phyloP scores from a whole-genome alignment of 2,329 filamentous ascomycete genomes.

The Harringtonia aguacate region DNA sequence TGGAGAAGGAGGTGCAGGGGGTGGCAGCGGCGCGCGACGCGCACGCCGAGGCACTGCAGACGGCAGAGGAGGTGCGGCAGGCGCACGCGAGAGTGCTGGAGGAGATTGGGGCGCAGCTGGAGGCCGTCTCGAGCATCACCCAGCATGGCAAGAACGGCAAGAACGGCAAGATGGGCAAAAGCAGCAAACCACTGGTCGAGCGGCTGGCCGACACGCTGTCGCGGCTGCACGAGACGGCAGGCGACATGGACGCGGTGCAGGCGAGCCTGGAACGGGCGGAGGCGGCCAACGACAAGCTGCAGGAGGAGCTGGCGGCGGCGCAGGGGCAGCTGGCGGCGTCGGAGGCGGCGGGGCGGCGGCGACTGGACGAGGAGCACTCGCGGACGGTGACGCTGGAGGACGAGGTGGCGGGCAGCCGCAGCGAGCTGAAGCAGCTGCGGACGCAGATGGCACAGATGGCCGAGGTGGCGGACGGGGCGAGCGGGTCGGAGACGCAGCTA shows the following conservation, averaged over 20 bases:
- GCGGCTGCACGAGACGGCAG: constrained; percentile 49
- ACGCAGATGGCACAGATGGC: constrained; percentile 15
- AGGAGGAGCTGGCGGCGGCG: constrained; percentile 42
- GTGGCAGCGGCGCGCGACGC: no score
- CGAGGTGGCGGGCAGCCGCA: constrained; percentile 53
- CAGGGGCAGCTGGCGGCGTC: constrained; percentile 36
- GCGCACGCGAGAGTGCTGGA: constrained; percentile 12
- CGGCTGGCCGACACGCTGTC: constrained; percentile 47
- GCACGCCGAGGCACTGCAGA: constrained; percentile 43
- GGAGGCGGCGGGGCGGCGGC: constrained; percentile 39
- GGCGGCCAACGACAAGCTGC: constrained; percentile 41
- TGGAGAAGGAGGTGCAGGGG: constrained; percentile 46
- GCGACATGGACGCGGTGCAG: constrained; percentile 47
- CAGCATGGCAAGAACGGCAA: no score
- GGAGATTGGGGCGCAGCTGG: neutral
- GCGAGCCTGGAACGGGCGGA: constrained; percentile 53
- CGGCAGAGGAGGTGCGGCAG: constrained; percentile 39
- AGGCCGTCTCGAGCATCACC: no score
- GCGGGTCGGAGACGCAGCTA: constrained; percentile 66
- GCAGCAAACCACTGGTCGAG: constrained; percentile 48
- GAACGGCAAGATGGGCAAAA: constrained; percentile 15
- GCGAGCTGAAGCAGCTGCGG: constrained; percentile 58
- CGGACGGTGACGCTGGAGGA: constrained; percentile 41
- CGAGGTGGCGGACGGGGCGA: constrained; percentile 73
- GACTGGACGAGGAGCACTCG: constrained; percentile 43